phyloP scores from a whole-genome alignment of 2,329 filamentous ascomycete species.

The Chaetoscypha palmicola region DNA sequence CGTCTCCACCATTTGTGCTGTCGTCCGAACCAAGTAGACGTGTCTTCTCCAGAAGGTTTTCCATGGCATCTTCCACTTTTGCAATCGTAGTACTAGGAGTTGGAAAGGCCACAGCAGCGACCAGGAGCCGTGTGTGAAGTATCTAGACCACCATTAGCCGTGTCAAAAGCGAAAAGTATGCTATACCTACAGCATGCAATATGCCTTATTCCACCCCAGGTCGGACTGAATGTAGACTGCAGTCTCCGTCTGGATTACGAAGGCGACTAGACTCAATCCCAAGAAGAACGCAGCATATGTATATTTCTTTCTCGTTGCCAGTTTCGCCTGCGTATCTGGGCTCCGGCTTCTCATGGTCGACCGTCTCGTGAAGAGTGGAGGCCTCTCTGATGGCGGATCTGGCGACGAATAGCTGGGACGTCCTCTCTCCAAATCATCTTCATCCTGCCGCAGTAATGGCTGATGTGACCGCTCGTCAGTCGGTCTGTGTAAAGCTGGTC shows the following conservation, averaged over 20 bases:
- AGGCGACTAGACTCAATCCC: conserved; percentile 73
- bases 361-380: conserved; percentile 42
- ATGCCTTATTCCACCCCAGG: conserved; percentile 94
- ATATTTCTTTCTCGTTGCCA: conserved; percentile 73
- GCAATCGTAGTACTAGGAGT: conserved; percentile 70
- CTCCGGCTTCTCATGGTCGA: conserved; percentile 73
- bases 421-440: conserved; percentile 26
- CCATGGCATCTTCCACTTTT: conserved; percentile 76
- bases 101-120: conserved; percentile 79
- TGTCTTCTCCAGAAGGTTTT: conserved; percentile 76
- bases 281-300: conserved; percentile 82
- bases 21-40: conserved; percentile 54
- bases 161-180: not conserved
- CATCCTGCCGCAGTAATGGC: conserved; percentile 28
- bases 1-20: conserved; percentile 78
- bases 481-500: conserved; percentile 33
- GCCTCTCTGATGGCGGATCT: conserved; percentile 14
- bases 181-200: conserved; percentile 80
- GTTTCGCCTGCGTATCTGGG: conserved; percentile 56
- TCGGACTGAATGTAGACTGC: conserved; percentile 92
- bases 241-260: conserved; percentile 92
- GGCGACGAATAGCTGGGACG: conserved; percentile 27
- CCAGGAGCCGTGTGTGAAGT: conserved; percentile 95
- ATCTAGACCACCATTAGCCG: conserved; percentile 35
- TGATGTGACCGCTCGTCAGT: conserved; percentile 35